Evolutionary conservation across 2,329 filamentous ascomycete species (phyloP).

Genomic region (Calonectria naviculata): DNA sequence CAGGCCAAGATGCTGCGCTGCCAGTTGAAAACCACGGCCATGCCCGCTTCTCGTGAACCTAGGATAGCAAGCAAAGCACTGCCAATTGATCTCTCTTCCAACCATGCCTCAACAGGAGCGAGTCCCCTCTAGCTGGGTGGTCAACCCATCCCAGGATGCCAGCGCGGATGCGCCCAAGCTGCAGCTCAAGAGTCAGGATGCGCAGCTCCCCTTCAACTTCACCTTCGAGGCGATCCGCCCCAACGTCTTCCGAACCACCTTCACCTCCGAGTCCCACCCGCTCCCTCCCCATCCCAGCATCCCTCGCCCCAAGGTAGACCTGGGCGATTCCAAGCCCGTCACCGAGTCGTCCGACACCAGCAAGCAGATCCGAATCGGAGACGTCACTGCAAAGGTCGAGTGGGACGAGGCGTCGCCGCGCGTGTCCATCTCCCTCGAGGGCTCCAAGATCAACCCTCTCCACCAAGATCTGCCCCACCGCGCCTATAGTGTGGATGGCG

Average conservation of each 20-base stretch:
- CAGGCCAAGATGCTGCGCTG: background rate
- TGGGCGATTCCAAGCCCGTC: conserved; percentile 44
- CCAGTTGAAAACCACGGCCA: background rate
- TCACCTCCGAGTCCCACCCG: conserved; percentile 70
- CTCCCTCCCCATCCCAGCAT: conserved; percentile 74
- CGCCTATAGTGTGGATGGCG: conserved; percentile 72
- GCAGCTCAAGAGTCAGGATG: conserved; percentile 34
- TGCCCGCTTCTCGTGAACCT: background rate
- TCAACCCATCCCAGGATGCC: conserved; percentile 39
- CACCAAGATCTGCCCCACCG: conserved; percentile 72
- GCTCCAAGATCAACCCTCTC: conserved; percentile 60
- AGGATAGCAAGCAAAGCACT: background rate
- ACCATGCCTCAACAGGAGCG: conserved; percentile 44
- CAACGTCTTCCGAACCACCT: conserved; percentile 76
- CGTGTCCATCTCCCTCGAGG: conserved; percentile 63
- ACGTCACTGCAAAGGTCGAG: conserved; percentile 65
- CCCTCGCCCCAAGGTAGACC: conserved; percentile 49
- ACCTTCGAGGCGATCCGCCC: conserved; percentile 70
- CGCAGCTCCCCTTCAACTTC: conserved; percentile 62
- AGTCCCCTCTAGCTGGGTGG: conserved; percentile 41
- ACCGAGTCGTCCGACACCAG: conserved; percentile 46
- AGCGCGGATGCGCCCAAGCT: conserved; percentile 40
- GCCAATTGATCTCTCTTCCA: background rate
- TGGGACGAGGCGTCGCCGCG: conserved; percentile 67
- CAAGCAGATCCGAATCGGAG: conserved; percentile 57